Conservation (phyloP, 805 yeast species). For the Ascoidea rubescens region DNA sequence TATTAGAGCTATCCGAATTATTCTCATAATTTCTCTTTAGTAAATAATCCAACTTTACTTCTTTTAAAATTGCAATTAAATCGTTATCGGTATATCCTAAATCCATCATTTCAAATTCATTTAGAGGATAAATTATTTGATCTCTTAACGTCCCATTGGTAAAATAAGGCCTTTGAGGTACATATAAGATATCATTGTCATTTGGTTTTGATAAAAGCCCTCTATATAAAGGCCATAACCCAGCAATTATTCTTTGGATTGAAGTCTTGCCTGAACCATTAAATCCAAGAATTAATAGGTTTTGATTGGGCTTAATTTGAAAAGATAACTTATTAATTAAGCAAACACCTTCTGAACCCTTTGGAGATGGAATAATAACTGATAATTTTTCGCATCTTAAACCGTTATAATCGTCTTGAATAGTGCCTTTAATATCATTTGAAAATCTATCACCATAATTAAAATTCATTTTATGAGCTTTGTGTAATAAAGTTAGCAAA, state of each 20-base stretch:
- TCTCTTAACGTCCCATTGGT: conserved; percentile 73
- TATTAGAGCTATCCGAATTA: not conserved
- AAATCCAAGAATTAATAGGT: conserved; percentile 68
- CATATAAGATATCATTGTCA: conserved; percentile 52
- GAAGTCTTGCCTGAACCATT: conserved; percentile 89
- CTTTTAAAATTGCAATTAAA: conserved; percentile 49
- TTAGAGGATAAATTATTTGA: conserved; percentile 79
- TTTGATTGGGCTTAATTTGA: conserved; percentile 41
- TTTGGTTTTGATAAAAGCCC: conserved; percentile 76
- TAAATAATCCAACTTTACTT: conserved; percentile 72
- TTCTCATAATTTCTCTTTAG: conserved; percentile 32
- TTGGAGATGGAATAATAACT: conserved; percentile 57
- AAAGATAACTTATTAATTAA: conserved; percentile 51
- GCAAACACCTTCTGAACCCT: conserved; percentile 47
- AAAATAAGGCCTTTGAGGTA: conserved; percentile 83
- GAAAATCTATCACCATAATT: conserved; percentile 26
- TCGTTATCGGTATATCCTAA: conserved; percentile 60
- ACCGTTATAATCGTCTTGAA: conserved; percentile 68
- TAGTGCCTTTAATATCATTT: conserved; percentile 60
- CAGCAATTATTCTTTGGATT: conserved; percentile 70
- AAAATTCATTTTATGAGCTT: conserved; percentile 50
- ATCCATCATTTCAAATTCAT: conserved; percentile 63
- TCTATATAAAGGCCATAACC: conserved; percentile 79
- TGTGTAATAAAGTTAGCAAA: conserved; percentile 62
- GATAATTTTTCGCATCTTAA: conserved; percentile 73